Evolutionary conservation across 176 grass and related monocot genomes (phyloP).

Genomic region (Cocos nucifera): DNA sequence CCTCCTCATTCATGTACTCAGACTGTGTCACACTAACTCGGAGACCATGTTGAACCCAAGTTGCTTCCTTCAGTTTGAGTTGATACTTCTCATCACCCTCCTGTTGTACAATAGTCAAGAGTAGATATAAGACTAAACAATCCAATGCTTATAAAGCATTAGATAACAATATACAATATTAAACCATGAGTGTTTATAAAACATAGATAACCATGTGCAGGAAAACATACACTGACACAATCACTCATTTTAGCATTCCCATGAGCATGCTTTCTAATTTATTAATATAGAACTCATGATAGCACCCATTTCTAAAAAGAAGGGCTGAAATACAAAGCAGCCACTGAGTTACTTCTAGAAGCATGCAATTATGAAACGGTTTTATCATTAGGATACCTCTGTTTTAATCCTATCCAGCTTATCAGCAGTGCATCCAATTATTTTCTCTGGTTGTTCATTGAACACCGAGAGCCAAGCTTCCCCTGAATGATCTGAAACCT

Average conservation of each 20-base stretch:
- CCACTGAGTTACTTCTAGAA: too few species aligned
- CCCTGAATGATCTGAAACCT: slow-evolving; percentile 77
- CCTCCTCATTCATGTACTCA: slow-evolving; percentile 79
- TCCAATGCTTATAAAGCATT: not conserved
- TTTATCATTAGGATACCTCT: slow-evolving; percentile 34
- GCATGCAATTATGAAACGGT: too few species aligned
- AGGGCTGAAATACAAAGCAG: too few species aligned
- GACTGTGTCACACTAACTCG: slow-evolving; percentile 47
- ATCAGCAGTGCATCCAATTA: slow-evolving; percentile 79
- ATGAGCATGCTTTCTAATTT: too few species aligned
- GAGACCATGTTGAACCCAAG: slow-evolving; percentile 74
- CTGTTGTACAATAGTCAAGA: slow-evolving; percentile 21
- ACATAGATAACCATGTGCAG: too few species aligned
- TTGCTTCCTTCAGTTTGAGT: slow-evolving; percentile 80
- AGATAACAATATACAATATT: too few species aligned
- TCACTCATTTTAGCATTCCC: too few species aligned
- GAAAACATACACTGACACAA: too few species aligned
- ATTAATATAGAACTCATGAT: too few species aligned
- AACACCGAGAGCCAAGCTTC: slow-evolving; percentile 90
- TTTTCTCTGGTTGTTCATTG: slow-evolving; percentile 89
- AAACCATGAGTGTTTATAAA: too few species aligned
- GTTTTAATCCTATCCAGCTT: slow-evolving; percentile 75
- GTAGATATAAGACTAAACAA: not conserved
- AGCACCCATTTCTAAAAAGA: too few species aligned
- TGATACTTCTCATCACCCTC: slow-evolving; percentile 72